Base-by-base conservation (phyloP, 2,329 filamentous ascomycete species). In the Colletotrichum sp. region DNA sequence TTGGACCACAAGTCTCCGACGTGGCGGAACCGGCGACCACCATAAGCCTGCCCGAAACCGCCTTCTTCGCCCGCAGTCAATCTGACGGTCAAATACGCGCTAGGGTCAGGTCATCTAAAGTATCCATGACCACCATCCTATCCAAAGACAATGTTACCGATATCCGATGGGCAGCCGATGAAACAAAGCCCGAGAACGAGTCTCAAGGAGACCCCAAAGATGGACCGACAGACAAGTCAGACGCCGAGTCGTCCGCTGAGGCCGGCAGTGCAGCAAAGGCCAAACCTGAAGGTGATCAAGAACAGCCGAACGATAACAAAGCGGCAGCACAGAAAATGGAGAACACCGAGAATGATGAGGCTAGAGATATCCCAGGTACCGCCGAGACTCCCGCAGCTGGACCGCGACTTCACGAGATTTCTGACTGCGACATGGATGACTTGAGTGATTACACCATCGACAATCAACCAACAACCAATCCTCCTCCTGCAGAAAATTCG, bases 11-110 rank as follows among this genome's bases (percentile, higher is more conserved):
- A 10, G 76, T 77, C 21, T 78, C 78, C 7, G 78, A 77, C 8
- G 61, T 72, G 12, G 80, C 80, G 18, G 83, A 84, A 57, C 81
- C 84, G 60, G 81, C 82, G 6, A 85, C 82, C 2, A 86, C 83
- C 1, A 81, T 85, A 57, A 84, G 78, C 72, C 26, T 82, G 28
- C 83, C 84, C 7, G 79, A 76, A 43, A 81, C 83, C 13, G 80
- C 81, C 3, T 84, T 84, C 36, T 75, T 83, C 8, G 79, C 75
- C 14, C 71, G 80, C 9, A 78, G 78, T 36, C 69, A 77, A 10
- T 69, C 65, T 2, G 78, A 82, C 64, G 78, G 78, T 48, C 78
- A 79, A 30, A 71, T 79, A 5, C 71, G 76, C 26, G 80, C 78
- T 3, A 82, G 73, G 67, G 72, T 76, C 32, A 78, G 77, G 13